A percentile compares a stretch with the other conserved stretches of the same genome.
Evolutionary conservation across 768 basidiomycete species (phyloP).

Genomic region (Xanthoconium purpureum): DNA sequence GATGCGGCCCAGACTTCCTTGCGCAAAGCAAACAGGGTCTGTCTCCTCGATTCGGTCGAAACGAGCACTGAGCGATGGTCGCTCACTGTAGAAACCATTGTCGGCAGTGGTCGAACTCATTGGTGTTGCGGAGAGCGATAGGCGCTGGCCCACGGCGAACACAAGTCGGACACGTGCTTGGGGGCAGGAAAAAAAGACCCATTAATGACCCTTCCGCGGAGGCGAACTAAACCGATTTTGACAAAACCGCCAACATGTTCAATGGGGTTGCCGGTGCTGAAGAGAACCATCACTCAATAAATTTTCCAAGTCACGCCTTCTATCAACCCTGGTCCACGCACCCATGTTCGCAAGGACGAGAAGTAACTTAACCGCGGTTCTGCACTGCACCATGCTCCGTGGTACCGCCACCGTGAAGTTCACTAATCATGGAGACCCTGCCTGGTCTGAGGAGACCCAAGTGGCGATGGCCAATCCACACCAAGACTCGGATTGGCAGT

Average conservation of each 20-base stretch:
- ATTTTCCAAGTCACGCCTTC: slow-evolving; percentile 2
- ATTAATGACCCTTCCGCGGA: slow-evolving; percentile 1
- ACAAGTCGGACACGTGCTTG: slow-evolving; percentile 16
- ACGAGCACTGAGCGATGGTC: neutral
- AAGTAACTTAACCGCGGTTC: slow-evolving; percentile 3
- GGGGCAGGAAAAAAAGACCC: slow-evolving; percentile 12
- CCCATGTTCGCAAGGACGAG: neutral
- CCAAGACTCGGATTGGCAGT: slow-evolving; percentile 12
- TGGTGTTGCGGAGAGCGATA: neutral
- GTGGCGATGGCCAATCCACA: slow-evolving; percentile 1
- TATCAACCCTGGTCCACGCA: slow-evolving; percentile 14
- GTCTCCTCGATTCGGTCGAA: neutral
- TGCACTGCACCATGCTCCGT: slow-evolving; percentile 1
- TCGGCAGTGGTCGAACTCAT: too few species aligned
- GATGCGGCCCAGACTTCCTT: neutral
- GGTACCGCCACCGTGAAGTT: neutral
- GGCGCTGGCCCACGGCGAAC: slow-evolving; percentile 4
- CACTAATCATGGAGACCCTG: slow-evolving; percentile 1
- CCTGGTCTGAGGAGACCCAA: neutral
- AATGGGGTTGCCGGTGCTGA: too few species aligned
- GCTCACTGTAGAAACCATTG: neutral
- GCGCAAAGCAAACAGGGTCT: neutral
- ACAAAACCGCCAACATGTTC: too few species aligned
- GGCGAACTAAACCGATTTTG: neutral
- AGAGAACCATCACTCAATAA: neutral